Conservation (phyloP, 495 filamentous ascomycete genomes). For the Aspergillus bertholletiae region DNA sequence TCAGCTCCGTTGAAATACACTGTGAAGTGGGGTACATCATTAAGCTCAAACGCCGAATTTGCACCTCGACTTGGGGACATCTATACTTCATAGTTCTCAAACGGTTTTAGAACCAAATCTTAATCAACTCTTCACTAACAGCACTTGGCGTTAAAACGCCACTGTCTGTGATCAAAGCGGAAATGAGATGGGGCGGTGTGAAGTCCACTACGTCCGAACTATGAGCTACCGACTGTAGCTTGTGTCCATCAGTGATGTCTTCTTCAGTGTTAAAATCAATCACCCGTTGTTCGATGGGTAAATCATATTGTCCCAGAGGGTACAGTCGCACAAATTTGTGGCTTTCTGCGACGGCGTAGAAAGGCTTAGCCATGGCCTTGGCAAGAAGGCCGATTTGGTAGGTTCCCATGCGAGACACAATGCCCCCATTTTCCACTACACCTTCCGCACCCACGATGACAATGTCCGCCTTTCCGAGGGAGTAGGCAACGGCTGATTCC, state of each 20-base stretch:
- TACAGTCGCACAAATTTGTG: conserved; percentile 90
- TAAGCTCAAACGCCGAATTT: not conserved
- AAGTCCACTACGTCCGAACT: conserved; percentile 70
- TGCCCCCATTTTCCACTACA: conserved; percentile 89
- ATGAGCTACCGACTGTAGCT: conserved; percentile 21
- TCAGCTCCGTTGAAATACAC: not conserved
- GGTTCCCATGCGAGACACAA: conserved; percentile 87
- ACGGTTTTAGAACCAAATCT: conserved; percentile 63
- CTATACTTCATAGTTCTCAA: not conserved
- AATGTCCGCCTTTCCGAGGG: conserved; percentile 75
- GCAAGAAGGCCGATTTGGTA: conserved; percentile 84
- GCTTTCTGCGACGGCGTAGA: conserved; percentile 91
- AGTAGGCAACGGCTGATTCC: conserved; percentile 76
- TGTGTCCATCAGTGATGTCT: conserved; percentile 41
- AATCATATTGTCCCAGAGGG: conserved; percentile 72
- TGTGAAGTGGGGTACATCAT: not conserved
- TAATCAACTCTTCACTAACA: conserved; percentile 75
- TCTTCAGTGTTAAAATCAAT: conserved; percentile 63
- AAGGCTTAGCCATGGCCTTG: conserved; percentile 70
- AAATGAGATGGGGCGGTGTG: conserved; percentile 79
- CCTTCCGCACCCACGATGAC: conserved; percentile 92
- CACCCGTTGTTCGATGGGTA: conserved; percentile 71
- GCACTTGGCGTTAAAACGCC: conserved; percentile 73
- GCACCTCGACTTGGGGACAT: not conserved
- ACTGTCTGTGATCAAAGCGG: conserved; percentile 72